Evolutionary conservation across 176 grass and related monocot genomes (phyloP).

Genomic region (Tuctoria greenei): DNA sequence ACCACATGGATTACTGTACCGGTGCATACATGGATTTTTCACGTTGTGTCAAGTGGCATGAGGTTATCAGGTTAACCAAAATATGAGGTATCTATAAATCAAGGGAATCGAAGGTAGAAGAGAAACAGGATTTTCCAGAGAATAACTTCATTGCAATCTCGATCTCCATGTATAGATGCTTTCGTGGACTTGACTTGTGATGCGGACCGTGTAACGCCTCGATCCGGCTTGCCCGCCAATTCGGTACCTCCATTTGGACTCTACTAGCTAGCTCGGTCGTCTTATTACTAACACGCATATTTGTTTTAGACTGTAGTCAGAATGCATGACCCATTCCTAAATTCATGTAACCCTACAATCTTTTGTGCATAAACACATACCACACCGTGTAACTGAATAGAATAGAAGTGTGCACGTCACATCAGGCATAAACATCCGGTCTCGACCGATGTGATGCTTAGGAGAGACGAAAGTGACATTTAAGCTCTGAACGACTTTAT

Average conservation of each 20-base stretch:
- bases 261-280: neutral
- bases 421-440: neutral
- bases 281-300: neutral
- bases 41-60: neutral
- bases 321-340: neutral
- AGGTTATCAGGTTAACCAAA: neutral
- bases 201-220: slow-evolving; percentile 8
- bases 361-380: neutral
- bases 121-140: neutral
- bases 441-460: neutral
- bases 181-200: neutral
- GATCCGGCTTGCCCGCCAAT: neutral
- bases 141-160: neutral
- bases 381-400: neutral
- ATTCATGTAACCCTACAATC: neutral
- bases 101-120: too few relatives aligned
- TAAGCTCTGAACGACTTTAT: neutral
- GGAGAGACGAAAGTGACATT: neutral
- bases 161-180: neutral
- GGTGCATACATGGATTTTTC: neutral
- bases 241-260: neutral
- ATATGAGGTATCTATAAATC: neutral
- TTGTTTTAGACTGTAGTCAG: neutral
- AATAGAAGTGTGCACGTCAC: neutral
- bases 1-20: too few relatives aligned